Percentiles rank a stretch among this genome's conserved stretches.
Conservation (phyloP, 129 eudicot species). For the Cynara cardunculus region DNA sequence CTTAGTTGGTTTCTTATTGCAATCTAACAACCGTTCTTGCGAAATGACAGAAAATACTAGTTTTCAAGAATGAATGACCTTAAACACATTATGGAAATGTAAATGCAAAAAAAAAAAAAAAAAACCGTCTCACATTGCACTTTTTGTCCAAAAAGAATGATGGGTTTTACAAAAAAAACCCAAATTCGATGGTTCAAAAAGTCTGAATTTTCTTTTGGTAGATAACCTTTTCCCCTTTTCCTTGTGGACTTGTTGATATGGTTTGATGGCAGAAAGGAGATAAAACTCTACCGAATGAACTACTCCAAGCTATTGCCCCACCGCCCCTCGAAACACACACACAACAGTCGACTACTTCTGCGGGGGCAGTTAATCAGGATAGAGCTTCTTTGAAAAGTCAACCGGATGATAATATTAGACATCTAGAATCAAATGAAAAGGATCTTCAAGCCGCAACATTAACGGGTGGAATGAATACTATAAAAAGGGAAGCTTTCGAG, state of each 20-base stretch:
- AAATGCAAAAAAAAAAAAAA: neutral
- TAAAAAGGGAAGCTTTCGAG: constrained; percentile 45
- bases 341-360: constrained; percentile 43
- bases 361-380: constrained; percentile 40
- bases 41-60: neutral
- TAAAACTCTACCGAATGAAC: constrained; percentile 73
- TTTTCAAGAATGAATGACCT: neutral
- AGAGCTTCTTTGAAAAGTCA: constrained; percentile 40
- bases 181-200: neutral
- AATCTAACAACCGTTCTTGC: neutral
- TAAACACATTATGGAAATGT: neutral
- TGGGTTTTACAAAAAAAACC: neutral
- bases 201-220: neutral
- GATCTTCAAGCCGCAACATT: constrained; percentile 36
- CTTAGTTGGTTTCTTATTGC: neutral
- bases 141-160: neutral
- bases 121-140: neutral
- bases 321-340: constrained; percentile 78
- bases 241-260: constrained; percentile 5
- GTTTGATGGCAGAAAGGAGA: constrained; percentile 74
- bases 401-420: constrained; percentile 43
- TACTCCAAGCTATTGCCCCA: constrained; percentile 76
- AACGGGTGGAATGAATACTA: constrained; percentile 18
- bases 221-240: constrained; percentile 4
- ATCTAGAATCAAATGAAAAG: constrained; percentile 49